phyloP scores from a whole-genome alignment of 768 basidiomycete species.

The Chalciporus piperatus region DNA sequence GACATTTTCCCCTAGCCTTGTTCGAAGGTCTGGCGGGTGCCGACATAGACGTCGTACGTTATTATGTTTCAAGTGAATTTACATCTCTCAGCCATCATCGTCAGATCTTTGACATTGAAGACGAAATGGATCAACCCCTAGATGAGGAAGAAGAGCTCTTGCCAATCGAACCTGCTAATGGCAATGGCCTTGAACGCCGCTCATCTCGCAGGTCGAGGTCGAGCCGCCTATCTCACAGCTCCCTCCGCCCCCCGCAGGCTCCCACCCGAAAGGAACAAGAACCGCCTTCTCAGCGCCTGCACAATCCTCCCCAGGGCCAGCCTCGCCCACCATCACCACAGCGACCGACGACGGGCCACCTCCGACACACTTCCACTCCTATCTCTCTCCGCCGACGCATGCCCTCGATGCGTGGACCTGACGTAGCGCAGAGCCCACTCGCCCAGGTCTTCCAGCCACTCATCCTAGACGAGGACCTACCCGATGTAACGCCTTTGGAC shows the following conservation, averaged over 20 bases:
- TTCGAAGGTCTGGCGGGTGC: conserved; percentile 74
- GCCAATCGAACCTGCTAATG: conserved; percentile 15
- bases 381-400: conserved; percentile 18
- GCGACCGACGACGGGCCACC: not conserved
- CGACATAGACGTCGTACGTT: conserved; percentile 70
- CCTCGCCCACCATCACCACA: conserved; percentile 8
- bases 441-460: conserved; percentile 75
- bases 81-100: not conserved
- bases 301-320: not conserved
- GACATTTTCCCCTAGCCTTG: conserved; percentile 46
- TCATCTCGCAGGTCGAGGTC: conserved; percentile 31
- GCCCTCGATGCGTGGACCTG: conserved; percentile 19
- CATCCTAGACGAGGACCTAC: conserved; percentile 47
- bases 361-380: conserved; percentile 15
- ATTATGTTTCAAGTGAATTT: not conserved
- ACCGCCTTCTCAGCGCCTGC: conserved; percentile 3
- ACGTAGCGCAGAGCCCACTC: conserved; percentile 48
- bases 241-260: conserved; percentile 17
- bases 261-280: conserved; percentile 22
- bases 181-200: conserved; percentile 24
- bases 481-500: conserved; percentile 30
- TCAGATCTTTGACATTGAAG: conserved; percentile 79
- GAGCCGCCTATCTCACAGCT: conserved; percentile 32
- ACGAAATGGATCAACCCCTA: conserved; percentile 36
- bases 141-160: conserved; percentile 9